Evolutionary conservation across 371 early-diverging fungal species (phyloP).

Genomic region (Mortierella sp.): DNA sequence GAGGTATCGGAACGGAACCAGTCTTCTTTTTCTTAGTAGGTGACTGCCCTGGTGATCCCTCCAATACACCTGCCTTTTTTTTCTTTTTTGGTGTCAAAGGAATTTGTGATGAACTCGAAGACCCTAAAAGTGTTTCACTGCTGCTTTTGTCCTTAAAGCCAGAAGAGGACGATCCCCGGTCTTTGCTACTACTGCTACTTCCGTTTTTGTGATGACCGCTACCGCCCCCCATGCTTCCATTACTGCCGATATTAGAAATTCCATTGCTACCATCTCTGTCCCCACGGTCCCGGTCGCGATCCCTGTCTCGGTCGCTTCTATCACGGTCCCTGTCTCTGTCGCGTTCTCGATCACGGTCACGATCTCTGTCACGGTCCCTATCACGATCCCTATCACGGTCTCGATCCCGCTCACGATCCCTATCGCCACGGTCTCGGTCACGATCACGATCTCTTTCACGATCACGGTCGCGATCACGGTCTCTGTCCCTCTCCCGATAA

Average conservation of each 20-base stretch:
- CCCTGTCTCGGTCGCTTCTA: slow-evolving; percentile 14
- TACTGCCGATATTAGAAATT: slow-evolving; percentile 25
- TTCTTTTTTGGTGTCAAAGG: slow-evolving; percentile 46
- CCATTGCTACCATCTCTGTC: slow-evolving; percentile 10
- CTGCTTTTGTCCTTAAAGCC: slow-evolving; percentile 15
- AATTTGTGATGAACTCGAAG: slow-evolving; percentile 2
- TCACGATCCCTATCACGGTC: slow-evolving; percentile 38
- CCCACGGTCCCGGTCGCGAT: slow-evolving; percentile 25
- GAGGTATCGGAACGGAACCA: slow-evolving; percentile 13
- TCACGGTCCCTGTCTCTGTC: slow-evolving; percentile 40
- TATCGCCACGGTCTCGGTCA: slow-evolving; percentile 23
- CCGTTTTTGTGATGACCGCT: slow-evolving; percentile 5
- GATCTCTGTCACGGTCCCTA: slow-evolving; percentile 23
- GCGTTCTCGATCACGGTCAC: slow-evolving; percentile 29
- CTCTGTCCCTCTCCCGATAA: slow-evolving; percentile 29
- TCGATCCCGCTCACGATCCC: slow-evolving; percentile 20
- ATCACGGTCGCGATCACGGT: slow-evolving; percentile 1
- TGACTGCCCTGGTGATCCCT: slow-evolving; percentile 25
- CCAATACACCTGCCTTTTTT: slow-evolving; percentile 23
- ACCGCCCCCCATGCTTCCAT: slow-evolving; percentile 22
- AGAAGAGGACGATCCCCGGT: slow-evolving; percentile 20
- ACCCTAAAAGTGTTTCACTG: slow-evolving; percentile 4
- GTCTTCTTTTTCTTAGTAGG: slow-evolving; percentile 47
- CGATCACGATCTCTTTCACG: slow-evolving; percentile 31
- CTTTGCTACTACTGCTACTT: slow-evolving; percentile 27